phyloP scores from a whole-genome alignment of 2,329 filamentous ascomycete genomes.

The Colletotrichum melonis region DNA sequence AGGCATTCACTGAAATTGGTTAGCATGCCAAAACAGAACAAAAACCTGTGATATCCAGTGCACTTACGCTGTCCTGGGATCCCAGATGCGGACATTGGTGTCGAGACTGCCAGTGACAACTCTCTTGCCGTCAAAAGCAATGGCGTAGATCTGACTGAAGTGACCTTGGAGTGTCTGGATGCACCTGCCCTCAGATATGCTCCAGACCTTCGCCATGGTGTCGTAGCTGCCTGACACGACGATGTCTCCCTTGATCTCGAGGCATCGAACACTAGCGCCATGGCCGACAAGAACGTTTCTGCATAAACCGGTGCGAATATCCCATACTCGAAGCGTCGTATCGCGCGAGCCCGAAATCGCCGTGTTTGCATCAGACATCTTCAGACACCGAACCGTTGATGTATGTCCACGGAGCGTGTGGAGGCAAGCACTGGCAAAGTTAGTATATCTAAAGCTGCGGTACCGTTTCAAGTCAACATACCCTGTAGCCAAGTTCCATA shows the following conservation, averaged over 20 bases:
- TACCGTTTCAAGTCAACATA: constrained; percentile 56
- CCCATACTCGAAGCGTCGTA: constrained; percentile 95
- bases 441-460: constrained; percentile 31
- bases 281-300: constrained; percentile 93
- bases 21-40: constrained; percentile 41
- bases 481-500: constrained; percentile 97
- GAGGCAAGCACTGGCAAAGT: constrained; percentile 69
- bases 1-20: constrained; percentile 74
- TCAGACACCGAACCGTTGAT: constrained; percentile 94
- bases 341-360: constrained; percentile 97
- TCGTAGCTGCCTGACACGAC: constrained; percentile 99
- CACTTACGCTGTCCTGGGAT: constrained; percentile 84
- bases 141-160: constrained; percentile 98
- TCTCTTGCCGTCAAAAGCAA: constrained; percentile 93
- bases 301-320: constrained; percentile 88
- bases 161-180: constrained; percentile 91
- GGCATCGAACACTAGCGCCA: constrained; percentile 92
- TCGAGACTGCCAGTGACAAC: constrained; percentile 97
- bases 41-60: not conserved
- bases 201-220: constrained; percentile 97
- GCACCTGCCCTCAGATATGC: constrained; percentile 94
- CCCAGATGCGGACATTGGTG: constrained; percentile 97
- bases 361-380: constrained; percentile 95
- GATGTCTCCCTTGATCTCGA: constrained; percentile 95
- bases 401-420: constrained; percentile 94